Evolutionary conservation across 2,329 filamentous ascomycete species (phyloP), one percentile per base, ranked within the genome.

Genomic region (Aspergillus fischeri): DNA sequence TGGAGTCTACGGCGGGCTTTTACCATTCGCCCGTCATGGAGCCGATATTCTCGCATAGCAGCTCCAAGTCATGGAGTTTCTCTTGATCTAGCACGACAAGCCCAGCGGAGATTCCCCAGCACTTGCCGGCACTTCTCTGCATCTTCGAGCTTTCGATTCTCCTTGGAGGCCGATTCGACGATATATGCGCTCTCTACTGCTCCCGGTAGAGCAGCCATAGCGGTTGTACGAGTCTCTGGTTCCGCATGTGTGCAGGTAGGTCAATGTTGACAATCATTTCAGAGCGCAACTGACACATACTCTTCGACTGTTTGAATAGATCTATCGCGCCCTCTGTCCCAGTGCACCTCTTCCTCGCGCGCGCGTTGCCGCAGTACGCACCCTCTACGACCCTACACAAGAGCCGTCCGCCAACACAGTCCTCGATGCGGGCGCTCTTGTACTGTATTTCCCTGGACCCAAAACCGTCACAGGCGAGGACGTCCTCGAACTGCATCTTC

Each of bases 181-280:
- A 96, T 99, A 53, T 97, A 96, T 73, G 94, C 94, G 0, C 78
- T 97, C 0, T 97, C 93, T 0, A 95, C 92, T 0, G 91, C 91
- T 0, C 80, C 88, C 10, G 94, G 93, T 1, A 86, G 86, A 70
- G 92, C 91, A 47, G 94, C 92, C 1, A 96, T 99, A 70, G 93
- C 93, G 1, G 87, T 97, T 38, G 86, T 97, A 53, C 86, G 94
- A 14, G 81, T 96, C 27, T 97, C 94, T 4, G 94, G 94, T 0
- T 83, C 89, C 28, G 85, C 86, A 48, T 93, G 89, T 73, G 74
- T 83, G 58, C 79, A 86, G 67, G 87, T 91, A 78, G 66, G 75
- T 59, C 20, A 41, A 20, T 24, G n/a, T 28, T 24, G 17, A 32
- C 21, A 35, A 28, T 49, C 1, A 8, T 11, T 21, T 44, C 29